These are phyloP conservation scores for Heterobasidion occidentale DNA, from an alignment of 1,284 basidiomycete species.

Conservation along the genomic window DNA sequence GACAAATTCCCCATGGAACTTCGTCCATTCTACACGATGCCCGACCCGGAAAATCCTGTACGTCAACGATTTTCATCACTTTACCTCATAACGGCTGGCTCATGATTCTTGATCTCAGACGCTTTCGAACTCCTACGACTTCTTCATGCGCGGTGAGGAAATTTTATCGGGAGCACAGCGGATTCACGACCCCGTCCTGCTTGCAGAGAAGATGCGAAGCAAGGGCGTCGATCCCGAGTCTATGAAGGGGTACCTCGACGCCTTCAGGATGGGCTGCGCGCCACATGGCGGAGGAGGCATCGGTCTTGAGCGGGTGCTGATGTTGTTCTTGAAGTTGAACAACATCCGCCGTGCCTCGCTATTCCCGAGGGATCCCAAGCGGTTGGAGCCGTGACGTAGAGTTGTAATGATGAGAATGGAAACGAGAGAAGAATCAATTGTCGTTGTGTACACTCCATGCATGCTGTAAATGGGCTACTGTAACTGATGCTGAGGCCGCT, in stretches of 20 bases:
- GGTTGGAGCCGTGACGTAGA: conserved; percentile 60
- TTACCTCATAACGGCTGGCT: neutral
- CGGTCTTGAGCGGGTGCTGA: conserved; percentile 91
- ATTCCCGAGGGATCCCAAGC: conserved; percentile 93
- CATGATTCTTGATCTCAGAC: conserved; percentile 34
- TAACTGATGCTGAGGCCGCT: neutral
- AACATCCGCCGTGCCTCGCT: conserved; percentile 92
- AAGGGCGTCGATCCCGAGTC: conserved; percentile 79
- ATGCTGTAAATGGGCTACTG: neutral
- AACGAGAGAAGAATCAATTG: neutral
- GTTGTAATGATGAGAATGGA: neutral
- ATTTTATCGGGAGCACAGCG: conserved; percentile 97
- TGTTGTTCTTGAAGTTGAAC: conserved; percentile 92
- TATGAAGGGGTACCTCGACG: conserved; percentile 91
- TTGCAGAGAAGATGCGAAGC: conserved; percentile 78
- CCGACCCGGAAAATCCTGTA: conserved; percentile 82
- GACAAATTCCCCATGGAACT: conserved; percentile 94
- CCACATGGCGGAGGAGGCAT: conserved; percentile 85
- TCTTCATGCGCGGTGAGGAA: conserved; percentile 99
- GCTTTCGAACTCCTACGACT: conserved; percentile 97
- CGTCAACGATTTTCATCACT: conserved; percentile 18
- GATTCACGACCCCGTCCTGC: conserved; percentile 84
- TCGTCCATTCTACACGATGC: conserved; percentile 98
- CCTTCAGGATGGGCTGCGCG: conserved; percentile 89
- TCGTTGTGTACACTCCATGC: neutral